Conservation (phyloP, 1,284 basidiomycete species). For the Stygiomarasmius scandens region DNA sequence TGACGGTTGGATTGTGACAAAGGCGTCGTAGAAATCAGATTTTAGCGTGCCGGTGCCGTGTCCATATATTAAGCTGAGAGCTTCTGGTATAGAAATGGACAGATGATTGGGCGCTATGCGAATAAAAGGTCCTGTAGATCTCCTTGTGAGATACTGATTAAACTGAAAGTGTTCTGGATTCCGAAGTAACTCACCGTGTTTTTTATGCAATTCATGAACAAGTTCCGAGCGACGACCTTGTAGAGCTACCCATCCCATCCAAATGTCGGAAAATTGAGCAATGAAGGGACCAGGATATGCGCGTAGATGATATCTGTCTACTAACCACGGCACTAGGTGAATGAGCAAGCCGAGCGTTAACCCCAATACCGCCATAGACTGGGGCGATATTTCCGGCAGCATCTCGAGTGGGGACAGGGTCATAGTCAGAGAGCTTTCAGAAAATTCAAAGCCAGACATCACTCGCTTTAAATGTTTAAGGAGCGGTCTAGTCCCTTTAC, state of each 20-base stretch:
- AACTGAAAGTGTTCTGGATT: no score
- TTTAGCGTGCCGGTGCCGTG: constrained; percentile 17
- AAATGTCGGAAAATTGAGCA: constrained; percentile 15
- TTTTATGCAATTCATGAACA: constrained; percentile 15
- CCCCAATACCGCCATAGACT: not conserved
- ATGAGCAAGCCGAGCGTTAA: not conserved
- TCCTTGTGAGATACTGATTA: no score
- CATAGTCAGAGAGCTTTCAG: no score
- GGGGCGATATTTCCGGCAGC: not conserved
- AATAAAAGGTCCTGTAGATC: constrained; percentile 16
- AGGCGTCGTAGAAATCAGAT: constrained; percentile 19
- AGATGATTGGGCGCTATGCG: constrained; percentile 19
- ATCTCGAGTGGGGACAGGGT: not conserved
- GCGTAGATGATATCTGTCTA: not conserved
- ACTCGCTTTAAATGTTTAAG: no score
- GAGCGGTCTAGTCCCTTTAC: no score
- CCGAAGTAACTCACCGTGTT: constrained; percentile 7
- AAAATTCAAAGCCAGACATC: no score
- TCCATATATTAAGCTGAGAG: constrained; percentile 17
- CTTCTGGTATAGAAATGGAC: constrained; percentile 12
- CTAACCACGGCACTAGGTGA: not conserved
- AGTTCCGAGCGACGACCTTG: constrained; percentile 14
- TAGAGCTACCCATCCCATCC: constrained; percentile 13
- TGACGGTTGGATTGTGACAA: constrained; percentile 15
- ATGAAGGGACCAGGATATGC: constrained; percentile 12